A percentile compares a stretch with the other conserved stretches of the same genome.
phyloP scores from a whole-genome alignment of 176 grass and related monocot species.

The Aegilops speltoides region DNA sequence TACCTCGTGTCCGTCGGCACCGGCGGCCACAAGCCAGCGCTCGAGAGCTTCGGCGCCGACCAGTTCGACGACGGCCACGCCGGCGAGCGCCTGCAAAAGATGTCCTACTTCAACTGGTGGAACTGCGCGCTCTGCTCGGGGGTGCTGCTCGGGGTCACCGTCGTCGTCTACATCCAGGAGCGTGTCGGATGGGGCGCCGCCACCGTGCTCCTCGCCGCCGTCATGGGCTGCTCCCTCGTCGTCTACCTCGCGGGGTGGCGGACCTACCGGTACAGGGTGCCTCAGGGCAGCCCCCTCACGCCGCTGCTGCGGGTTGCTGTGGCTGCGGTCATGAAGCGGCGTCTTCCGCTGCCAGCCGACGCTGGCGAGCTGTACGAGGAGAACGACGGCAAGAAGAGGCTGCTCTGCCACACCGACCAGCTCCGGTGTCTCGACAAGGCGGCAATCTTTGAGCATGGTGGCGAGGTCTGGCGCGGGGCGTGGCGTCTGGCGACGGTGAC shows the following conservation, averaged over 20 bases:
- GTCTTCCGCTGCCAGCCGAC: slow-evolving; percentile 40
- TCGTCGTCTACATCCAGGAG: slow-evolving; percentile 59
- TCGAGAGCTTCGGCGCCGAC: slow-evolving; percentile 95
- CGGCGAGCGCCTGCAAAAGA: slow-evolving; percentile 66
- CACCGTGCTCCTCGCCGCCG: slow-evolving; percentile 46
- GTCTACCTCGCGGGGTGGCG: slow-evolving; percentile 56
- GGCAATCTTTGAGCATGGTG: slow-evolving; percentile 58
- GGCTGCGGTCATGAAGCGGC: slow-evolving; percentile 58
- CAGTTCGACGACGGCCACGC: slow-evolving; percentile 75
- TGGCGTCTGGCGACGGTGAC: slow-evolving; percentile 81
- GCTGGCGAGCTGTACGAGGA: slow-evolving; percentile 54
- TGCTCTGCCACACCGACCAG: slow-evolving; percentile 60
- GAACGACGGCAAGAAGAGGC: slow-evolving; percentile 37
- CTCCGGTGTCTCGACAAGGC: slow-evolving; percentile 77
- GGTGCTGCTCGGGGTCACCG: slow-evolving; percentile 62
- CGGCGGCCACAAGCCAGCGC: slow-evolving; percentile 74
- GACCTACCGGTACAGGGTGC: slow-evolving; percentile 56
- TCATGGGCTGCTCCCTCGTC: slow-evolving; percentile 51
- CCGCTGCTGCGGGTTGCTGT: slow-evolving; percentile 56
- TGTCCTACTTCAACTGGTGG: slow-evolving; percentile 99
- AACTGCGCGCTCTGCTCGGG: slow-evolving; percentile 68
- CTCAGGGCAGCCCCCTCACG: slow-evolving; percentile 58
- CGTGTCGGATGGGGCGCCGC: slow-evolving; percentile 57
- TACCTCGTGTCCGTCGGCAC: slow-evolving; percentile 77
- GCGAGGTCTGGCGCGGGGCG: slow-evolving; percentile 6